Evolutionary conservation across 2,329 filamentous ascomycete genomes (phyloP).

Genomic region (Aspergillus phoenicis): DNA sequence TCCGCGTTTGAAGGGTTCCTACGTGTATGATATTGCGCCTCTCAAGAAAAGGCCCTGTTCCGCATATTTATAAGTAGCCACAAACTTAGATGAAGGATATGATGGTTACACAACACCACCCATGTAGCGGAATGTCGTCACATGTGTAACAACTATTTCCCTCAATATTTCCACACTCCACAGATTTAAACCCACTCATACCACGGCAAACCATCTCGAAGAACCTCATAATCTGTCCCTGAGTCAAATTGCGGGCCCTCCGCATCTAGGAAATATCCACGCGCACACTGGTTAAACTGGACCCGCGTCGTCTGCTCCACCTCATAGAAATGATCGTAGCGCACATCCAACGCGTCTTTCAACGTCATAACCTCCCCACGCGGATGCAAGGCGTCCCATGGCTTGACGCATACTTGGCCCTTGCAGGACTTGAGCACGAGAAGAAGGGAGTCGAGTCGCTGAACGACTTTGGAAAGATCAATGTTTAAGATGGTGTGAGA

Average conservation of each 20-base stretch:
- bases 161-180: too few relatives aligned
- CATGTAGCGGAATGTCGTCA: too few relatives aligned
- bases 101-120: neutral
- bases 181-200: neutral
- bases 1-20: rapidly evolving
- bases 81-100: too few relatives aligned
- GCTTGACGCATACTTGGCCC: neutral
- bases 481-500: conserved; percentile 23
- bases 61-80: too few relatives aligned
- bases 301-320: neutral
- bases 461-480: conserved; percentile 24
- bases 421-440: conserved; percentile 39
- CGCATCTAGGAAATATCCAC: neutral
- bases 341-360: neutral
- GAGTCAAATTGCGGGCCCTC: neutral
- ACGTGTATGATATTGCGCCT: too few relatives aligned
- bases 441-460: conserved; percentile 39
- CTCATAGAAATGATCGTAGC: neutral
- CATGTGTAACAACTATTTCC: too few relatives aligned
- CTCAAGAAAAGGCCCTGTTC: too few relatives aligned
- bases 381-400: neutral
- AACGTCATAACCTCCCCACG: neutral
- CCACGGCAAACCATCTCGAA: neutral
- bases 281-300: neutral
- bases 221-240: neutral